Base-by-base conservation (phyloP, 2,329 filamentous ascomycete species). In the Penicillium sp. region DNA sequence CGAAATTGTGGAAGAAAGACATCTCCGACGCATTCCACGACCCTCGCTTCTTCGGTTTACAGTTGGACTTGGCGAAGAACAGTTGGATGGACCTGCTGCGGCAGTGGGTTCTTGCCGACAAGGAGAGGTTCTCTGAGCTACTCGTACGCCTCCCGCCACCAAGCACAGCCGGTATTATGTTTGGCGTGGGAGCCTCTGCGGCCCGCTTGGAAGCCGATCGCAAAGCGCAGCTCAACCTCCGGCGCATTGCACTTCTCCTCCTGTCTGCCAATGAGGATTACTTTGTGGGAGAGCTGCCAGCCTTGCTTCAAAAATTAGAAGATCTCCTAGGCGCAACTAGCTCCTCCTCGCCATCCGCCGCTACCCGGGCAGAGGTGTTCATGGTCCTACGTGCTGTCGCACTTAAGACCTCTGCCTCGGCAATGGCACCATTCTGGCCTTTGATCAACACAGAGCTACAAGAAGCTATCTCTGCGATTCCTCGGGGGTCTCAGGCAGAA, bases 151-250 rank as follows among this genome's bases (percentile, higher is more conserved):
- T 99, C 58, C 87, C 87, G 5, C 84, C 92, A 4, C 94, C 94
- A 5, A 91, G 92, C 1, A 93, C 92, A 13, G 94, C 95, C 0
- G 94, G 94, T 8, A 95, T 99, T 63, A 93, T 99, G 70, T 99
- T 99, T 67, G 94, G 94, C n/a, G 94, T 99, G 0, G 95, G 95
- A 10, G 94, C 94, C 6, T 92, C 91, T 21, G 95, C 92, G 42
- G 94, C 94, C 34, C 84, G 94, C 55, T 83, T 95, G n/a, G 94
- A 99, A 75, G 92, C 95, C 5, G 94, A 99, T 73, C 88, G 92
- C 54, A 94, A 89, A 74, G 92, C 92, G 1, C 93, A 97, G 73
- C 82, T 96, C 29, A 96, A 92, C 60, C 82, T 99, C 16, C 88
- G 92, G 11, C 85, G 94, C 44, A 86, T 95, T 44, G 86, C 92